These are phyloP conservation scores for Coemansia sp. DNA, from an alignment of 192 early-diverging fungal species.

Conservation along the genomic window DNA sequence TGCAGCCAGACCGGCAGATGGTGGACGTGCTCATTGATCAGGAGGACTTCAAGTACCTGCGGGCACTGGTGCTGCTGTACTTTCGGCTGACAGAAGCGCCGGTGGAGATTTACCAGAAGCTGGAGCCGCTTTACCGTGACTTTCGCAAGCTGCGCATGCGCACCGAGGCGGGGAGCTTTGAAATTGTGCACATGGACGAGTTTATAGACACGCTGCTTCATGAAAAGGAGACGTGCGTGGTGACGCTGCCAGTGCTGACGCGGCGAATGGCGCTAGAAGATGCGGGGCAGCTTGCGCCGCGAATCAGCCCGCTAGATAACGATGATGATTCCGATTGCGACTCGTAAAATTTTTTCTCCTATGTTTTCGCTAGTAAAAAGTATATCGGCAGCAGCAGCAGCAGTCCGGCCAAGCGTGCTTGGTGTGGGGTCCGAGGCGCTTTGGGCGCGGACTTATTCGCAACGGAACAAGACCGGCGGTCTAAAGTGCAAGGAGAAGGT, in stretches of 20 bases:
- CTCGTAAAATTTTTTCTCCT: not conserved
- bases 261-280: conserved; percentile 83
- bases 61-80: conserved; percentile 88
- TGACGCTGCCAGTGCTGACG: conserved; percentile 81
- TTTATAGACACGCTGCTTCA: conserved; percentile 83
- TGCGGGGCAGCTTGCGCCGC: conserved; percentile 73
- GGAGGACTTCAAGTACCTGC: conserved; percentile 85
- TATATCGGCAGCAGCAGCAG: too few species aligned
- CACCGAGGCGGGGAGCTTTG: conserved; percentile 37
- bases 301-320: conserved; percentile 66
- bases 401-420: too few species aligned
- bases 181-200: conserved; percentile 79
- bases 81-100: conserved; percentile 74
- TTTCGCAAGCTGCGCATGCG: conserved; percentile 74
- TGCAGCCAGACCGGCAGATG: conserved; percentile 90
- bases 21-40: conserved; percentile 77
- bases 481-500: conserved; percentile 29
- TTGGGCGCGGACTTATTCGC: not conserved
- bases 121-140: conserved; percentile 86
- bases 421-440: too few species aligned
- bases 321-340: conserved; percentile 54
- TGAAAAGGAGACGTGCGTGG: conserved; percentile 79
- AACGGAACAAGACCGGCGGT: not conserved
- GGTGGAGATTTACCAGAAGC: conserved; percentile 74
- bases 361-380: not conserved